Evolutionary conservation across 257 asterid genomes (phyloP).

Genomic region (Scutellaria minor): DNA sequence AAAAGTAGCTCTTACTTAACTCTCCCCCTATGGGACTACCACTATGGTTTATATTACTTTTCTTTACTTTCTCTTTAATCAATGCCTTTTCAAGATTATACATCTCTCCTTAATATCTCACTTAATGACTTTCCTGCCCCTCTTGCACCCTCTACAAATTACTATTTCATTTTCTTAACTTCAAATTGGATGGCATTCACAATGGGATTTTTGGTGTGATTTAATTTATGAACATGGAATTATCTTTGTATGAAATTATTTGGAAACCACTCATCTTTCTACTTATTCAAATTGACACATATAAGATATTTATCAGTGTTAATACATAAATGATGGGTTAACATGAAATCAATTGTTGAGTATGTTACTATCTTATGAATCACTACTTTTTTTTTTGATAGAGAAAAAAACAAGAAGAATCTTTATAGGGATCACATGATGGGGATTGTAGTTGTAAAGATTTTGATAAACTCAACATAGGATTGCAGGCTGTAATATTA

Average conservation of each 20-base stretch:
- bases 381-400: not conserved
- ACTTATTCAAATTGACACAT: no score
- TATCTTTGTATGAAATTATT: no score
- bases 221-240: no score
- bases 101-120: not conserved
- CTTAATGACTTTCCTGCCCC: slow-evolving; percentile 24
- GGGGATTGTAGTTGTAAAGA: slow-evolving; percentile 65
- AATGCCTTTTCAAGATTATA: slow-evolving; percentile 40
- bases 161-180: not conserved
- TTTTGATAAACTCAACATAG: slow-evolving; percentile 38
- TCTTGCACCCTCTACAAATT: not conserved
- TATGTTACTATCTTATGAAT: not conserved
- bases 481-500: slow-evolving; percentile 32
- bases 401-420: not conserved
- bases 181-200: not conserved
- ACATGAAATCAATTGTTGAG: no score
- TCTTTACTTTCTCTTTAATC: slow-evolving; percentile 62
- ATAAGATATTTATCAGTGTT: no score
- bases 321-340: no score
- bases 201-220: no score
- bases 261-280: no score
- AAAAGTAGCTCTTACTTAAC: slow-evolving; percentile 43
- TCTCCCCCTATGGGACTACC: slow-evolving; percentile 25
- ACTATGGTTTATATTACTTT: slow-evolving; percentile 32
- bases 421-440: slow-evolving; percentile 39